Conservation (phyloP, 2,329 filamentous ascomycete species). For the Colletotrichum horii region DNA sequence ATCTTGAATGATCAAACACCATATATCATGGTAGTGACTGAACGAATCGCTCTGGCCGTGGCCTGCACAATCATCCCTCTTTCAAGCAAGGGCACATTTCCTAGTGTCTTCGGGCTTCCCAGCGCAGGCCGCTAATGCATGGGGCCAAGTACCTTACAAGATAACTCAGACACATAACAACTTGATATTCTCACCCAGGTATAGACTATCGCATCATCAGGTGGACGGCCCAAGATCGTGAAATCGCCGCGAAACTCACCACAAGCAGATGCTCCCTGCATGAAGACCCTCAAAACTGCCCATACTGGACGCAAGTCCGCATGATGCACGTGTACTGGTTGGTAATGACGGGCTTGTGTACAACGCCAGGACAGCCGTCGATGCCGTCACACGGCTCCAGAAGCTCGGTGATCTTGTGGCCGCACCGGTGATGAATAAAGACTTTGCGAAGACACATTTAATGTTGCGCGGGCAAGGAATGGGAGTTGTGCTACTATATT, state of each 20-base stretch:
- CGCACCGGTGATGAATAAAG: conserved; percentile 36
- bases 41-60: not conserved
- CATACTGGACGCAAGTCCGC: conserved; percentile 30
- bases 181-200: not conserved
- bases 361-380: conserved; percentile 26
- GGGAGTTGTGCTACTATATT: not conserved
- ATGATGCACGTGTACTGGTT: conserved; percentile 36
- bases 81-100: not conserved
- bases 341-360: conserved; percentile 26
- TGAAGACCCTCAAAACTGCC: conserved; percentile 26
- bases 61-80: not conserved
- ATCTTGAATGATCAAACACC: not conserved
- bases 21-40: not conserved
- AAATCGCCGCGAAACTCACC: not conserved
- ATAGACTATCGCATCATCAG: not conserved
- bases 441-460: conserved; percentile 33
- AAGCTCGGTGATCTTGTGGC: conserved; percentile 34
- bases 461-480: not conserved
- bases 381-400: conserved; percentile 30
- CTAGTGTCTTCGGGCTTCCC: not conserved
- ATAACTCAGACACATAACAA: not conserved
- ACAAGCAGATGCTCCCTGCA: not conserved
- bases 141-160: not conserved
- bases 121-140: not conserved
- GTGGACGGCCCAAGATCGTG: not conserved